These are phyloP conservation scores for Globisporangium perplexum DNA, from an alignment of 352 stramenopile genomes.

Conservation along the genomic window DNA sequence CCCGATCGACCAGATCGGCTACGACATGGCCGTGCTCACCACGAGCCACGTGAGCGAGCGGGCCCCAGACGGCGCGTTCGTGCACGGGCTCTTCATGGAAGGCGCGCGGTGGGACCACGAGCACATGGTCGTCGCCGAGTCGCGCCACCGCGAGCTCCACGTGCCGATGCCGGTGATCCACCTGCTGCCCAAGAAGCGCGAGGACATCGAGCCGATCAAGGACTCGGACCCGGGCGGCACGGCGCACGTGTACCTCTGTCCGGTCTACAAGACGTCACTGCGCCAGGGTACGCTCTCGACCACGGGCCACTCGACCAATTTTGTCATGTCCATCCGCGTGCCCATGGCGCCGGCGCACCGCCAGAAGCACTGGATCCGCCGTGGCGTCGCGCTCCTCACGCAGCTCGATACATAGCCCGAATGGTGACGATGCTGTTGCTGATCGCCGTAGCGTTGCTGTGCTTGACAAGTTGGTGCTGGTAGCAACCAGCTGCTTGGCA, in stretches of 20 bases:
- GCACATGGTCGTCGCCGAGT: conserved; percentile 75
- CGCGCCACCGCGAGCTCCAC: conserved; percentile 80
- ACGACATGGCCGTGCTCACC: conserved; percentile 84
- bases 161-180: conserved; percentile 84
- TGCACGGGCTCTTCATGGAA: conserved; percentile 90
- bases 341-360: conserved; percentile 83
- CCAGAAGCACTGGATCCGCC: conserved; percentile 94
- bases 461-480: no score
- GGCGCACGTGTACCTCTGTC: conserved; percentile 90
- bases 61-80: conserved; percentile 84
- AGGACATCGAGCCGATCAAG: conserved; percentile 85
- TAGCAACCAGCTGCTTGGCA: no score
- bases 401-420: conserved; percentile 81
- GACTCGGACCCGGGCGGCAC: conserved; percentile 87
- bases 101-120: conserved; percentile 80
- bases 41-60: conserved; percentile 34
- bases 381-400: conserved; percentile 91
- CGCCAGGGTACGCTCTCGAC: conserved; percentile 90
- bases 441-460: no score
- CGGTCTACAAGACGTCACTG: conserved; percentile 91
- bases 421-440: background rate
- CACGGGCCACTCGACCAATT: conserved; percentile 94
- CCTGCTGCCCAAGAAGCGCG: conserved; percentile 69
- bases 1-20: conserved; percentile 88
- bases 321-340: conserved; percentile 93